Percentiles rank a stretch among this genome's conserved stretches.
Evolutionary conservation across 441 rosid species (phyloP).

Genomic region (Manihot esculenta): DNA sequence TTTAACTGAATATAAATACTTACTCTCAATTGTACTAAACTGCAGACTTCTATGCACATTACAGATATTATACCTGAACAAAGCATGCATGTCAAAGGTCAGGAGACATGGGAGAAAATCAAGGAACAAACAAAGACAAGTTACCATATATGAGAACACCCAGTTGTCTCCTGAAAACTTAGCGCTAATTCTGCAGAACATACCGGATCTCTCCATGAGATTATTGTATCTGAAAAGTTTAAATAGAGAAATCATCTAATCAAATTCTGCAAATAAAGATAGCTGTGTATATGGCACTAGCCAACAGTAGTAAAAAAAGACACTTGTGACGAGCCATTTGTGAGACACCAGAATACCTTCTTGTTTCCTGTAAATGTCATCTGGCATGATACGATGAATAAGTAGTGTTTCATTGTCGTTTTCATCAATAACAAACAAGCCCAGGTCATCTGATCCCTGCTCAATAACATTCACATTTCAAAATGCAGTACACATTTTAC

Average conservation of each 20-base stretch:
- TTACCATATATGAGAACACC: conserved; percentile 96
- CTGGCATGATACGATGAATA: conserved; percentile 80
- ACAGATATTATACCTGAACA: conserved; percentile 85
- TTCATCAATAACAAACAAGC: conserved; percentile 84
- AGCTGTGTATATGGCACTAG: background rate
- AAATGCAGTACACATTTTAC: conserved; percentile 12
- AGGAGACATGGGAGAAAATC: conserved; percentile 11
- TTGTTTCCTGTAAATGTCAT: conserved; percentile 95
- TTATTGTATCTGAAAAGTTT: conserved; percentile 74
- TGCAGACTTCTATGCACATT: conserved; percentile 82
- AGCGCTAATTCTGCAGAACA: conserved; percentile 88
- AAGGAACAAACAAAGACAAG: conserved; percentile 15
- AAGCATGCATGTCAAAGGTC: too few species aligned
- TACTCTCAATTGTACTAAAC: conserved; percentile 78
- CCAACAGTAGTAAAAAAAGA: background rate
- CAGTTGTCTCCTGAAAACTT: conserved; percentile 95
- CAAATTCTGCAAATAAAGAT: conserved; percentile 5
- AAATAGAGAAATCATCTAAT: conserved; percentile 20
- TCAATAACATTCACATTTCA: conserved; percentile 25
- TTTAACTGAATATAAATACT: conserved; percentile 32
- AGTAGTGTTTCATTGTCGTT: conserved; percentile 92
- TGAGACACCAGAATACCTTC: conserved; percentile 63
- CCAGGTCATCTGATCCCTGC: conserved; percentile 91
- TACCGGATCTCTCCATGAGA: conserved; percentile 98
- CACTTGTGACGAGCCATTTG: background rate